Evolutionary conservation across 108 stramenopile species (phyloP).

Genomic region (Pseudonitzschia delicatissima): DNA sequence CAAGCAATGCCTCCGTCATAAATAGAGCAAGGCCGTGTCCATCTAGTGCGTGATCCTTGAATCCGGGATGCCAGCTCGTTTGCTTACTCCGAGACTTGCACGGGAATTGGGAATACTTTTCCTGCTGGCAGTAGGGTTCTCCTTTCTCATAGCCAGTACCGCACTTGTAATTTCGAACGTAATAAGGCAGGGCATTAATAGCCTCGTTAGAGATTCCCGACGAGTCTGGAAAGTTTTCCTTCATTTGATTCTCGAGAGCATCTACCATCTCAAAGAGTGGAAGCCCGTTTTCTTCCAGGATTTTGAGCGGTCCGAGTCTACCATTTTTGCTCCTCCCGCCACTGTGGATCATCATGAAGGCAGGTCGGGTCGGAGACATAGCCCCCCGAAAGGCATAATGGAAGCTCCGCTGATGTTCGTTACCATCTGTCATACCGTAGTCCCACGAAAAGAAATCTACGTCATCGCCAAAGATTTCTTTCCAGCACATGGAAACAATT

Average conservation of each 20-base stretch:
- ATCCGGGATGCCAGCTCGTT: conserved; percentile 58
- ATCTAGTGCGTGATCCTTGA: conserved; percentile 37
- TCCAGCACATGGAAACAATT: conserved; percentile 55
- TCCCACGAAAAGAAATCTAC: conserved; percentile 67
- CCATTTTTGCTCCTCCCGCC: background rate
- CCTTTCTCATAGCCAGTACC: conserved; percentile 38
- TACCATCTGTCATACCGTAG: conserved; percentile 55
- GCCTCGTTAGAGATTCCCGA: conserved; percentile 17
- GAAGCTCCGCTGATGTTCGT: conserved; percentile 1
- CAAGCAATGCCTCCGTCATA: conserved; percentile 29
- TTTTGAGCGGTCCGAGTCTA: background rate
- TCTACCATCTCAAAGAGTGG: conserved; percentile 18
- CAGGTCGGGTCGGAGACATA: conserved; percentile 32
- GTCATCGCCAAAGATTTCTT: conserved; percentile 66
- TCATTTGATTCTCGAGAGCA: background rate
- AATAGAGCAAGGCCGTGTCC: conserved; percentile 44
- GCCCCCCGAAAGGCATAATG: conserved; percentile 32
- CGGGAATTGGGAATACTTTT: conserved; percentile 31
- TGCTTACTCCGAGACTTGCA: conserved; percentile 21
- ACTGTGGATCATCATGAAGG: conserved; percentile 3
- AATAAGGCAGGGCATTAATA: conserved; percentile 32
- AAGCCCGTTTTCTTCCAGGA: conserved; percentile 35
- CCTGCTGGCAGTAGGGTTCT: conserved; percentile 37
- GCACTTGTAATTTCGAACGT: conserved; percentile 41
- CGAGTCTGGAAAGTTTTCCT: conserved; percentile 31